Evolutionary conservation across 1,284 basidiomycete genomes (phyloP).

Genomic region (Agaricales sp.): DNA sequence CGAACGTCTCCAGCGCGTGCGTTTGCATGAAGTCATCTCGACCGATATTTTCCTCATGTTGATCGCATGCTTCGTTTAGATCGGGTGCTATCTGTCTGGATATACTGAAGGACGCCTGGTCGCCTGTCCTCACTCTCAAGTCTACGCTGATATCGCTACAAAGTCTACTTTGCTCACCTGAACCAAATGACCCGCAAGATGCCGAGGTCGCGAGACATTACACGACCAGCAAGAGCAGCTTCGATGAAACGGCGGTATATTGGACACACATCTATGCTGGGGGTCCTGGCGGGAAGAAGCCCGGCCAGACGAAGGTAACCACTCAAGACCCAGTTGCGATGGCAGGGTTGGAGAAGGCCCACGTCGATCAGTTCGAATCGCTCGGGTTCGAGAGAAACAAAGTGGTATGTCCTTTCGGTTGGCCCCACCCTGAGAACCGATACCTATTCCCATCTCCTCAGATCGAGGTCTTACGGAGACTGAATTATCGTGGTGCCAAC

Average conservation of each 20-base stretch:
- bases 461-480: conserved; percentile 78
- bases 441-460: conserved; percentile 17
- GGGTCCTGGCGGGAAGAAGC: conserved; percentile 42
- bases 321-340: conserved; percentile 60
- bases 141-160: conserved; percentile 95
- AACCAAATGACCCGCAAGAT: conserved; percentile 96
- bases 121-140: conserved; percentile 89
- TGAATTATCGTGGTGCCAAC: conserved; percentile 83
- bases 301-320: conserved; percentile 19
- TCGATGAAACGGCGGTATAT: conserved; percentile 88
- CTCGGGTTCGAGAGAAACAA: conserved; percentile 67
- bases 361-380: conserved; percentile 64
- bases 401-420: conserved; percentile 49
- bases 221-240: conserved; percentile 76
- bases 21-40: neutral
- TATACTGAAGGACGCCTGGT: conserved; percentile 76
- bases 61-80: neutral
- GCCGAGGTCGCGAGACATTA: conserved; percentile 98
- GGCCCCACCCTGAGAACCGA: neutral
- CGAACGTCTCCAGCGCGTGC: conserved; percentile 91
- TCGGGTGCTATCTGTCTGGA: conserved; percentile 78
- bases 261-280: conserved; percentile 91
- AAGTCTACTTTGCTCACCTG: conserved; percentile 90
- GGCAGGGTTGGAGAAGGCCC: conserved; percentile 61
- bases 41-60: neutral